These are phyloP conservation scores for Stevia rebaudiana DNA, from an alignment of 140 eudicot species.

Conservation along the genomic window DNA sequence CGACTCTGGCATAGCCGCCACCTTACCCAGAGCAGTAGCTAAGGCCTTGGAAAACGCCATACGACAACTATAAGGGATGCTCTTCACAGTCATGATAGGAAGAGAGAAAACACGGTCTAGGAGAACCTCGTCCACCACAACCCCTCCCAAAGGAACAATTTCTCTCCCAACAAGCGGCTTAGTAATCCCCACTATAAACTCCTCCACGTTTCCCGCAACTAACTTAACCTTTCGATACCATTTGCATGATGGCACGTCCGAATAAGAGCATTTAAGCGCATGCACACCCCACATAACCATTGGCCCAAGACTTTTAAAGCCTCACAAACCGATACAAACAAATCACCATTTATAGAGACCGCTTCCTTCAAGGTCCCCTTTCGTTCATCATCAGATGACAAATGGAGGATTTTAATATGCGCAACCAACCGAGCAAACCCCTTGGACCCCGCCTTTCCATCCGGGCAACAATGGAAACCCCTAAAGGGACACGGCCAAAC, in stretches of 20 bases:
- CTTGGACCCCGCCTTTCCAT: background rate
- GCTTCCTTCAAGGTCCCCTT: background rate
- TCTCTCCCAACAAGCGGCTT: too few relatives aligned
- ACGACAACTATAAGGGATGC: background rate
- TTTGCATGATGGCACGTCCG: background rate
- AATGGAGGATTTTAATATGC: background rate
- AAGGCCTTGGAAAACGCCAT: background rate
- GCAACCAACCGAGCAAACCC: background rate
- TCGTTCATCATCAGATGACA: background rate
- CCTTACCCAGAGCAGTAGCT: background rate
- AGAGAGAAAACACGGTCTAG: too few relatives aligned
- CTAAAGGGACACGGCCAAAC: background rate
- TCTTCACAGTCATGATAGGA: too few relatives aligned
- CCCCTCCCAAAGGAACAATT: too few relatives aligned
- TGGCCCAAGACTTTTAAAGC: background rate
- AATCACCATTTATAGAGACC: background rate
- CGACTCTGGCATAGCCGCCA: background rate
- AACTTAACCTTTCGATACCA: too few relatives aligned
- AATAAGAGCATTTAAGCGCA: background rate
- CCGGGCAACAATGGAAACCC: background rate
- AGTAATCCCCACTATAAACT: too few relatives aligned
- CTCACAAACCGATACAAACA: background rate
- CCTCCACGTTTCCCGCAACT: too few relatives aligned
- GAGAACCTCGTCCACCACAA: too few relatives aligned
- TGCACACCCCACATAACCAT: background rate